phyloP scores from a whole-genome alignment of 2,329 filamentous ascomycete genomes.

The Tolypocladium cylindrosporum region DNA sequence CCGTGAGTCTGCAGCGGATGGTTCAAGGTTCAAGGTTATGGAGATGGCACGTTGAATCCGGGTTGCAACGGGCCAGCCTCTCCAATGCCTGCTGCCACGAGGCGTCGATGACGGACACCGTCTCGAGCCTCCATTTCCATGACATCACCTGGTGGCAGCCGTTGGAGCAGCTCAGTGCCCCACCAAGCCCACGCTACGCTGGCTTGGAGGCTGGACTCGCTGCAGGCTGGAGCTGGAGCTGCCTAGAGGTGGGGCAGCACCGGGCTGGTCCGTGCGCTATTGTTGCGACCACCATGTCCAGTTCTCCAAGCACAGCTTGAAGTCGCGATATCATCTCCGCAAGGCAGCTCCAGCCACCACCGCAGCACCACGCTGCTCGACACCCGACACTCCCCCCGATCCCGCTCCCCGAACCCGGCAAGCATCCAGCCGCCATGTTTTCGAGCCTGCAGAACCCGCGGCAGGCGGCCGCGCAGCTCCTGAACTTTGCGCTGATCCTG shows the following conservation, averaged over 20 bases:
- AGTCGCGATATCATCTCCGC: background rate
- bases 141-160: background rate
- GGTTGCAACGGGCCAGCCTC: background rate
- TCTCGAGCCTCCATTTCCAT: background rate
- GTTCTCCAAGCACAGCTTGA: constrained; percentile 8
- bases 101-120: background rate
- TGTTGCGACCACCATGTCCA: constrained; percentile 15
- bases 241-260: background rate
- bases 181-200: too few relatives aligned
- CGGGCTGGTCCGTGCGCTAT: background rate
- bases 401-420: background rate
- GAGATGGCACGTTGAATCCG: background rate
- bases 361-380: background rate
- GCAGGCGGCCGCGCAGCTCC: constrained; percentile 69
- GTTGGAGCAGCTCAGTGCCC: background rate
- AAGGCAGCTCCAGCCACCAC: background rate
- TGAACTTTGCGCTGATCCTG: constrained; percentile 86
- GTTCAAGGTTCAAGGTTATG: background rate
- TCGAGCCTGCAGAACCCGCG: constrained; percentile 63
- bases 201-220: background rate
- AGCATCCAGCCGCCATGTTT: constrained; percentile 41
- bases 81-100: background rate
- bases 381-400: background rate
- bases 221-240: background rate
- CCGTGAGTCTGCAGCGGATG: background rate